phyloP scores from a whole-genome alignment of 73 alveolate genomes.

The Loxodes magnus region DNA sequence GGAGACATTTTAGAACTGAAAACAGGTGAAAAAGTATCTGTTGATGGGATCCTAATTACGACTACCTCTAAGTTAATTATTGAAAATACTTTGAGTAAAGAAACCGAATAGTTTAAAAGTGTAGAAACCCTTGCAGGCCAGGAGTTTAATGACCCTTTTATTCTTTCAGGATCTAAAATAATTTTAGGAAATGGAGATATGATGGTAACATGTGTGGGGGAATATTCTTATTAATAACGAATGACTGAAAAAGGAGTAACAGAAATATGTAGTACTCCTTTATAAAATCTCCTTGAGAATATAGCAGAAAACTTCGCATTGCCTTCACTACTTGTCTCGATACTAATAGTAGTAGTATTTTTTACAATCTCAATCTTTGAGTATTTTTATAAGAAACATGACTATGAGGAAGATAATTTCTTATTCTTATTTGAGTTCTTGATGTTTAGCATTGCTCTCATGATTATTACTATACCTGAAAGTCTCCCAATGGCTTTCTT shows the following conservation, averaged over 20 bases:
- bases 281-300: conserved; percentile 79
- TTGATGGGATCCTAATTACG: conserved; percentile 78
- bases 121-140: conserved; percentile 42
- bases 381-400: conserved; percentile 29
- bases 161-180: conserved; percentile 69
- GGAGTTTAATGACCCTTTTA: conserved; percentile 56
- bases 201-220: conserved; percentile 88
- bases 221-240: conserved; percentile 43
- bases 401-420: conserved; percentile 40
- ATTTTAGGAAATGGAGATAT: conserved; percentile 78
- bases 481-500: conserved; percentile 98
- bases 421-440: conserved; percentile 56
- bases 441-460: conserved; percentile 69
- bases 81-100: conserved; percentile 88
- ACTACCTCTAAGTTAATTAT: conserved; percentile 51
- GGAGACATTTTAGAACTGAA: conserved; percentile 78
- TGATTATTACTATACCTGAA: conserved; percentile 97
- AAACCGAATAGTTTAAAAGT: conserved; percentile 73
- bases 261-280: conserved; percentile 64
- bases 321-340: conserved; percentile 79
- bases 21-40: conserved; percentile 86
- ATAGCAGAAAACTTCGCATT: conserved; percentile 90
- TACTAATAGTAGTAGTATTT: conserved; percentile 60
- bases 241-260: conserved; percentile 33
- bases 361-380: conserved; percentile 47